phyloP scores from a whole-genome alignment of 148 eudicot genomes.

The Limonium bicolor region DNA sequence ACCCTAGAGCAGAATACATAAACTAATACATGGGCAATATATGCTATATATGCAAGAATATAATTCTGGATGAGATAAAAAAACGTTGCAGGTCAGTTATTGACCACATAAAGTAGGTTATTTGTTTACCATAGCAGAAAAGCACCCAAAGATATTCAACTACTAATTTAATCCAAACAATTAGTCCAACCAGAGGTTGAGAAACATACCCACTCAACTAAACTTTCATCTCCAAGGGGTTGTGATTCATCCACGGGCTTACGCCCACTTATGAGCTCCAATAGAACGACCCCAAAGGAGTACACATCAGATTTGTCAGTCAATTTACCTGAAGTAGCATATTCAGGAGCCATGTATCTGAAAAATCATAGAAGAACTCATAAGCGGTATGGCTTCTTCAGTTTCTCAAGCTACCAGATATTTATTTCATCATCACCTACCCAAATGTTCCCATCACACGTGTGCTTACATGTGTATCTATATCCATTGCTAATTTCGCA shows the following conservation, averaged over 20 bases:
- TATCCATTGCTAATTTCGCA: conserved; percentile 52
- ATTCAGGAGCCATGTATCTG: conserved; percentile 19
- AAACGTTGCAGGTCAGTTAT: no score
- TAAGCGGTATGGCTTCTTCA: not conserved
- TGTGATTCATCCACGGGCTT: conserved; percentile 10
- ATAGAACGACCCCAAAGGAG: conserved; percentile 12
- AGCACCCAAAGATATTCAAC: no score
- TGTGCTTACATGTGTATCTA: conserved; percentile 53
- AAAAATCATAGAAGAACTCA: not conserved
- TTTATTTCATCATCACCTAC: conserved; percentile 14
- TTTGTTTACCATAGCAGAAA: no score
- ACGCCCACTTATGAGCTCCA: conserved; percentile 12
- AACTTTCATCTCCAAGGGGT: conserved; percentile 10
- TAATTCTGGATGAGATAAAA: no score
- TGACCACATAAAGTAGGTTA: no score
- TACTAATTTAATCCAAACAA: no score
- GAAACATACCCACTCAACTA: conserved; percentile 9
- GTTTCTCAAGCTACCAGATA: not conserved
- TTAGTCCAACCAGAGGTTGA: not conserved
- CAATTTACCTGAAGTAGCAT: conserved; percentile 2
- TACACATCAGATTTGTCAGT: conserved; percentile 15
- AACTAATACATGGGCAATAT: no score
- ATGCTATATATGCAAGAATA: no score
- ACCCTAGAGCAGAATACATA: no score
- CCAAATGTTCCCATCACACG: conserved; percentile 87